Percentiles rank a stretch among this genome's conserved stretches.
Evolutionary conservation across 179 eudicot species (phyloP).

Genomic region (Dionaea muscipula): DNA sequence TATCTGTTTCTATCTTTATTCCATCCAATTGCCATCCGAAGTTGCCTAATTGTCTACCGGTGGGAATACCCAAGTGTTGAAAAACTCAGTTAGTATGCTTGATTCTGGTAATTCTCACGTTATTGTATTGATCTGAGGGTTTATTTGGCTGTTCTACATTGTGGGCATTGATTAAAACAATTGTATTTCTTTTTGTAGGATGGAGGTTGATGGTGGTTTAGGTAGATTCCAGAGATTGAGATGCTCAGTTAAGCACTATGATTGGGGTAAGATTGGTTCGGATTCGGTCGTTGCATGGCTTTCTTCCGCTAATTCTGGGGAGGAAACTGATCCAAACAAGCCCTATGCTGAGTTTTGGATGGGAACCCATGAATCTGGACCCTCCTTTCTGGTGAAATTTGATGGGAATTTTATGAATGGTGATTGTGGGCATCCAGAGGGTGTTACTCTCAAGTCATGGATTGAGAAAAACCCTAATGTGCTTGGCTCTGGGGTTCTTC

Average conservation of each 20-base stretch:
- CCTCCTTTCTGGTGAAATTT: slow-evolving; percentile 36
- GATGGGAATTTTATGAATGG: slow-evolving; percentile 13
- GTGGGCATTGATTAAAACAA: background rate
- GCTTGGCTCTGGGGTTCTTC: slow-evolving; percentile 50
- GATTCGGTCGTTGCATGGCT: slow-evolving; percentile 35
- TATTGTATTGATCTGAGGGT: background rate
- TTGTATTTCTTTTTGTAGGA: background rate
- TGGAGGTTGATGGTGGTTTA: slow-evolving; percentile 8
- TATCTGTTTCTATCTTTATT: background rate
- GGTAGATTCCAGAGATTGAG: slow-evolving; percentile 20
- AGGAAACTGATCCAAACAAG: slow-evolving; percentile 28
- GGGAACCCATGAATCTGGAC: slow-evolving; percentile 91
- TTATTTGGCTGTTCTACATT: background rate
- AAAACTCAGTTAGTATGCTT: no score
- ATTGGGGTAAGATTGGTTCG: slow-evolving; percentile 40
- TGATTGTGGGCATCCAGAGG: slow-evolving; percentile 10
- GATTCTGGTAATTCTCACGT: background rate
- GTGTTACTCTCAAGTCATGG: slow-evolving; percentile 54
- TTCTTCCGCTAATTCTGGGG: slow-evolving; percentile 33
- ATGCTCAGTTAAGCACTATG: slow-evolving; percentile 39
- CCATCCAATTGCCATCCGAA: background rate
- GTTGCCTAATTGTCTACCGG: background rate
- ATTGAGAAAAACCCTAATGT: slow-evolving; percentile 58
- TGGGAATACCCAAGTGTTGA: no score
- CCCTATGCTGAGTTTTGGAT: slow-evolving; percentile 92